These are phyloP conservation scores for Rosa rugosa DNA, from an alignment of 306 rosid species.

Conservation along the genomic window DNA sequence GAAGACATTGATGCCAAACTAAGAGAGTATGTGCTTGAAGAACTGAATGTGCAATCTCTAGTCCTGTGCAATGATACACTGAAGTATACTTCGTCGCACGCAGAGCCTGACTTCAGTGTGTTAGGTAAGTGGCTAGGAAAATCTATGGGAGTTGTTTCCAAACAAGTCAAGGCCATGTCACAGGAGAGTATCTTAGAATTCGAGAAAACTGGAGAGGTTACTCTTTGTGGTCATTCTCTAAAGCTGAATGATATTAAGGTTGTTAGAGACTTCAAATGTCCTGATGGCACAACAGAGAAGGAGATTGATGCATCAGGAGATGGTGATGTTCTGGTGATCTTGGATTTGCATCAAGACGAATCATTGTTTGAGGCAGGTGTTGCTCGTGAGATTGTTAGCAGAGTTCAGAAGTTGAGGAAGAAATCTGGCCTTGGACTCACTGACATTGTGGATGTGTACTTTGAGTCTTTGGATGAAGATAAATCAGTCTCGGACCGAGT, in stretches of 20 bases:
- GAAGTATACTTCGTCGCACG: constrained; percentile 79
- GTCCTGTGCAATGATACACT: constrained; percentile 76
- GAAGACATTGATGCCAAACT: constrained; percentile 83
- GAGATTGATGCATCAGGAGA: constrained; percentile 91
- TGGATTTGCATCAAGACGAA: constrained; percentile 79
- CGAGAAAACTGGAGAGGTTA: constrained; percentile 73
- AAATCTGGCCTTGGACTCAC: constrained; percentile 85
- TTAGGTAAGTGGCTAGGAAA: constrained; percentile 89
- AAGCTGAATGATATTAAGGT: constrained; percentile 77
- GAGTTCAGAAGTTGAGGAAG: constrained; percentile 91
- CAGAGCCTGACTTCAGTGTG: constrained; percentile 84
- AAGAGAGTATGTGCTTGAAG: constrained; percentile 83
- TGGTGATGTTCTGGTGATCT: constrained; percentile 84
- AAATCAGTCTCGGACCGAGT: constrained; percentile 58
- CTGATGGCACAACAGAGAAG: constrained; percentile 74
- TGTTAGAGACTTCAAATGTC: constrained; percentile 75
- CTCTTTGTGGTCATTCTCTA: constrained; percentile 66
- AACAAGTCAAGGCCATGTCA: constrained; percentile 79
- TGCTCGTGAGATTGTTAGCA: constrained; percentile 95
- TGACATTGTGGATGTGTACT: constrained; percentile 79
- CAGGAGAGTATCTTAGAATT: constrained; percentile 82
- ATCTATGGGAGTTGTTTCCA: constrained; percentile 76
- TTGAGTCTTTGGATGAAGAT: constrained; percentile 65
- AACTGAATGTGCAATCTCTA: constrained; percentile 80
- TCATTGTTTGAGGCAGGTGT: constrained; percentile 94